A percentile compares a stretch with the other conserved stretches of the same genome.
Conservation (phyloP, 192 early-diverging fungal genomes). For the Glomus cerebriforme region DNA sequence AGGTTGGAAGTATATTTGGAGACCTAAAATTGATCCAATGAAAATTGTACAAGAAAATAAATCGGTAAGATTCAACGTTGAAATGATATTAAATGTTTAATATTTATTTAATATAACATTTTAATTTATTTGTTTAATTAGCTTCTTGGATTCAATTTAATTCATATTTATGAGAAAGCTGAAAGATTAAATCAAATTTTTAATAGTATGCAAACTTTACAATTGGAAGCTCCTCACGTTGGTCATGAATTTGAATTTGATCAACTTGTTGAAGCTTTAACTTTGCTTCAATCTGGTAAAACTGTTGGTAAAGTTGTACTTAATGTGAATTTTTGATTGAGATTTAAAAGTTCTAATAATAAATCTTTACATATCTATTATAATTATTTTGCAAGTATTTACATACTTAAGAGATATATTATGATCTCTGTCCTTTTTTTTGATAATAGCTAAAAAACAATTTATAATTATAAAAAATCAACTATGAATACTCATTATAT, state of each 20-base stretch:
- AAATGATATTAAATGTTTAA: not conserved
- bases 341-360: not conserved
- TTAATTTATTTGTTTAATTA: not conserved
- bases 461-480: not conserved
- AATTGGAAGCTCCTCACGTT: slow-evolving; percentile 15
- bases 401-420: too few species aligned
- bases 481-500: not conserved
- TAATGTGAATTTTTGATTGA: not conserved
- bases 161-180: slow-evolving; percentile 23
- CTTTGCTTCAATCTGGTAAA: slow-evolving; percentile 28
- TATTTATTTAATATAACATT: not conserved
- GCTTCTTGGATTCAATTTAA: slow-evolving; percentile 33
- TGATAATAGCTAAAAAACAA: not conserved
- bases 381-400: too few species aligned
- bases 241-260: slow-evolving; percentile 31
- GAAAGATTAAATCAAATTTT: slow-evolving; percentile 24
- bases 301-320: slow-evolving; percentile 31
- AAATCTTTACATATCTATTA: not conserved
- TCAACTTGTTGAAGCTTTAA: slow-evolving; percentile 14
- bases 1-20: slow-evolving; percentile 32
- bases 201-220: not conserved
- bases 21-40: slow-evolving; percentile 30
- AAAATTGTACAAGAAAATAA: slow-evolving; percentile 22
- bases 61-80: not conserved
- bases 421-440: too few species aligned